Conservation (phyloP, 352 stramenopile genomes). For the Plasmopara halstedii region DNA sequence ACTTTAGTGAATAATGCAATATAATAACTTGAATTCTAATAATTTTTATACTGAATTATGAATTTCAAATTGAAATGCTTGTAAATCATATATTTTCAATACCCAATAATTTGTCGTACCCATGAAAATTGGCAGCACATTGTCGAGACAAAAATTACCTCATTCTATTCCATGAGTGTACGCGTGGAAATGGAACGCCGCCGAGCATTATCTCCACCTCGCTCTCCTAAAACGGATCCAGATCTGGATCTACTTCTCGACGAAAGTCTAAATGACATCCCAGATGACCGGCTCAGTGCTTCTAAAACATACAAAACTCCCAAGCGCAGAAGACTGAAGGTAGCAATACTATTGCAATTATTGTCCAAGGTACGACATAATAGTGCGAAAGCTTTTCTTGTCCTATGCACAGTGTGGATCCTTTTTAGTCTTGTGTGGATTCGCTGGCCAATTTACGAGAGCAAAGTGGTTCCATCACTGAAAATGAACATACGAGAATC, state of each 20-base stretch:
- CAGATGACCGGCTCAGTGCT: slow-evolving; percentile 14
- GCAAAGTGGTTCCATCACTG: slow-evolving; percentile 19
- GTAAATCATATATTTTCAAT: too few relatives aligned
- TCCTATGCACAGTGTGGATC: slow-evolving; percentile 22
- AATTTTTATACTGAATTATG: too few relatives aligned
- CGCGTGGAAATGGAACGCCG: slow-evolving; percentile 24
- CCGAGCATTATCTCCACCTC: slow-evolving; percentile 6
- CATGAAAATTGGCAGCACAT: too few relatives aligned
- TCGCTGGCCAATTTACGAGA: slow-evolving; percentile 40
- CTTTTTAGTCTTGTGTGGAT: slow-evolving; percentile 35
- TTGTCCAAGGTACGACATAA: slow-evolving; percentile 11
- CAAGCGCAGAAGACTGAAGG: slow-evolving; percentile 16
- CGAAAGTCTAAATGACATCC: slow-evolving; percentile 12
- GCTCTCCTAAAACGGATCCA: slow-evolving; percentile 10
- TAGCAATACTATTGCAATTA: slow-evolving; percentile 11
- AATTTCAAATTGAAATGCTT: too few relatives aligned
- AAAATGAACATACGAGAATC: slow-evolving; percentile 25
- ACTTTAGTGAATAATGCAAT: too few relatives aligned
- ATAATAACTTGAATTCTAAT: too few relatives aligned
- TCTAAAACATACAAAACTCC: slow-evolving; percentile 2
- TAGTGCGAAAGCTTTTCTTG: slow-evolving; percentile 9
- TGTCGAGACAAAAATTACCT: too few relatives aligned
- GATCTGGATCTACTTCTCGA: slow-evolving; percentile 16
- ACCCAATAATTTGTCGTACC: too few relatives aligned
- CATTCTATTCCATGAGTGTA: slow-evolving; percentile 20